Evolutionary conservation across 176 grass and related monocot genomes (phyloP).

Genomic region (Musa itinerans): DNA sequence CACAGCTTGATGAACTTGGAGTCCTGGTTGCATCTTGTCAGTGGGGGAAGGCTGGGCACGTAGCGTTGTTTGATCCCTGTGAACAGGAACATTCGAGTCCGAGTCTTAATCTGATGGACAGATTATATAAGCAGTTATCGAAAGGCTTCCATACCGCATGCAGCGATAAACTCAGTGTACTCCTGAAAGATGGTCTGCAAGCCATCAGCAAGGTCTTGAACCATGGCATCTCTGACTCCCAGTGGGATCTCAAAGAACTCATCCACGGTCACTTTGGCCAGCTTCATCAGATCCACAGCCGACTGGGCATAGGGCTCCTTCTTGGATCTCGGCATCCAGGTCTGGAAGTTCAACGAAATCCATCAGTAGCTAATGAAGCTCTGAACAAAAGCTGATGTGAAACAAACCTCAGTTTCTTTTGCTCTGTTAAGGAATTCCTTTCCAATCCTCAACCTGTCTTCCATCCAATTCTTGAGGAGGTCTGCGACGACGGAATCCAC

Average conservation of each 20-base stretch:
- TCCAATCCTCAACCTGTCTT: conserved; percentile 55
- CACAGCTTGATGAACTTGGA: conserved; percentile 60
- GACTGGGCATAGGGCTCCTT: conserved; percentile 63
- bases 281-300: conserved; percentile 66
- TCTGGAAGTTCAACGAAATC: conserved; percentile 24
- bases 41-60: conserved; percentile 52
- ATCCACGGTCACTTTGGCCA: conserved; percentile 47
- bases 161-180: conserved; percentile 63
- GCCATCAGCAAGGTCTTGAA: conserved; percentile 74
- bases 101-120: not conserved
- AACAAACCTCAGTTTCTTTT: conserved; percentile 70
- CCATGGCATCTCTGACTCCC: conserved; percentile 54
- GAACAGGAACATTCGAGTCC: not conserved
- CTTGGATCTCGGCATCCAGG: conserved; percentile 78
- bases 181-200: conserved; percentile 55
- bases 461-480: conserved; percentile 78
- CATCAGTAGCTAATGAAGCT: not conserved
- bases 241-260: conserved; percentile 88
- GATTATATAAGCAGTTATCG: not conserved
- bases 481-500: conserved; percentile 63
- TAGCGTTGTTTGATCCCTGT: conserved; percentile 70
- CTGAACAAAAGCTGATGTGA: not conserved
- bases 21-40: conserved; percentile 89
- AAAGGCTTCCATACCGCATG: conserved; percentile 43
- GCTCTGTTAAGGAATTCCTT: conserved; percentile 66